Conservation (phyloP, 2,329 filamentous ascomycete genomes). For the Chrysoporthe puriensis region DNA sequence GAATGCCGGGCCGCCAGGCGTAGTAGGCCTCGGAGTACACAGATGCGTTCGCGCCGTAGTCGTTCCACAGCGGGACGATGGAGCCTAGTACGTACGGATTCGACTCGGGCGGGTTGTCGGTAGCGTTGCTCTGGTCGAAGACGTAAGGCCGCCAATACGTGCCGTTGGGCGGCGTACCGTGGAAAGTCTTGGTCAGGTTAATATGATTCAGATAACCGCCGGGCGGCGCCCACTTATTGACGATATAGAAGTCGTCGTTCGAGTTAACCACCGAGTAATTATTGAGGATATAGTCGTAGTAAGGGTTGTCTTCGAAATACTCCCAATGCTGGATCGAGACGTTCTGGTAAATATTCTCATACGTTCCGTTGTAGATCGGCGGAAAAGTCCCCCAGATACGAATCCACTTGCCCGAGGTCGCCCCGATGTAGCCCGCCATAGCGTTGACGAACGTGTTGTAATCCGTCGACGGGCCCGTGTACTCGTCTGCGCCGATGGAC, state of each 20-base stretch:
- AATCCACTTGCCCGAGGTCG: conserved; percentile 45
- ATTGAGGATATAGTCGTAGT: conserved; percentile 46
- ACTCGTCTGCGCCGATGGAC: conserved; percentile 61
- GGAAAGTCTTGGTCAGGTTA: conserved; percentile 50
- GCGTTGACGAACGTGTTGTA: conserved; percentile 59
- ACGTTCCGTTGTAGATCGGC: conserved; percentile 38
- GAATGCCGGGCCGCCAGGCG: conserved; percentile 53
- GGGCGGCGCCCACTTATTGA: conserved; percentile 54
- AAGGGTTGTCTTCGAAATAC: conserved; percentile 55
- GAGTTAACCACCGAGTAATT: conserved; percentile 57
- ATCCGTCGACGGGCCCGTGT: conserved; percentile 48
- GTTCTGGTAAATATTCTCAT: conserved; percentile 44
- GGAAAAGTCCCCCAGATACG: conserved; percentile 62
- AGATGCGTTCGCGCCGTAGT: conserved; percentile 55
- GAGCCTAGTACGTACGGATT: conserved; percentile 50
- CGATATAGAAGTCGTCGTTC: conserved; percentile 56
- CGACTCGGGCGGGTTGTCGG: conserved; percentile 48
- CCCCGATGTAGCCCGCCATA: conserved; percentile 51
- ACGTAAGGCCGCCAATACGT: conserved; percentile 53
- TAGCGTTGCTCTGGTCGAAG: conserved; percentile 52
- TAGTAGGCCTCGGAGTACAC: conserved; percentile 57
- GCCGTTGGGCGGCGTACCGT: conserved; percentile 44
- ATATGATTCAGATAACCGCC: conserved; percentile 42
- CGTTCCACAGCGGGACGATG: conserved; percentile 57
- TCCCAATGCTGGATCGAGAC: conserved; percentile 61